These are phyloP conservation scores for Phylloporus sp. DNA, from an alignment of 768 basidiomycete species.

Conservation along the genomic window DNA sequence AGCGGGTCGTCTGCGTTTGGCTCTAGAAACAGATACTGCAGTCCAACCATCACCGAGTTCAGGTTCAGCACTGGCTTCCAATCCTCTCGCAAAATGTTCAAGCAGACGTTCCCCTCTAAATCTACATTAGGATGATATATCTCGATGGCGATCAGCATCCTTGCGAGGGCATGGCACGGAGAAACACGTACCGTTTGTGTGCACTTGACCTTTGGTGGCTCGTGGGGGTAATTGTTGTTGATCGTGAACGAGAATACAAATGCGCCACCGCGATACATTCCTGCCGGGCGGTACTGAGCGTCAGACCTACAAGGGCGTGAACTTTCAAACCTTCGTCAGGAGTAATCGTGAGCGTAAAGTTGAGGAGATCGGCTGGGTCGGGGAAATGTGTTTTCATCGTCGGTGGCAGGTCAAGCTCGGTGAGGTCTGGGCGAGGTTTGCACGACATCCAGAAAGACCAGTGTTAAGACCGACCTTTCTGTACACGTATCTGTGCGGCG, in stretches of 20 bases:
- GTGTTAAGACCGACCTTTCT: conserved; percentile 68
- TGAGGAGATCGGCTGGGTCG: conserved; percentile 90
- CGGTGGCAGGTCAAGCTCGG: conserved; percentile 90
- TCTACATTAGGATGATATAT: conserved; percentile 99
- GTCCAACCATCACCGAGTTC: conserved; percentile 96
- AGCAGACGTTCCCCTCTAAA: conserved; percentile 95
- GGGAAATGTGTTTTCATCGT: conserved; percentile 97
- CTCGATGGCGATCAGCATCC: conserved; percentile 38
- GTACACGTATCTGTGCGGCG: conserved; percentile 97
- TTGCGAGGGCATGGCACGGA: not conserved
- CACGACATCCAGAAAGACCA: not conserved
- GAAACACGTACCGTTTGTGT: conserved; percentile 69
- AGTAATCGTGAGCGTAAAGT: conserved; percentile 91
- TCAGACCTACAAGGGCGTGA: not conserved
- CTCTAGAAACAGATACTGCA: conserved; percentile 98
- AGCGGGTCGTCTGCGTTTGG: conserved; percentile 98
- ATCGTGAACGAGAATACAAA: conserved; percentile 94
- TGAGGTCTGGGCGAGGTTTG: conserved; percentile 60
- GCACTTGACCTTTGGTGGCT: conserved; percentile 98
- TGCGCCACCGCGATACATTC: conserved; percentile 96
- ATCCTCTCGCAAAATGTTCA: conserved; percentile 98
- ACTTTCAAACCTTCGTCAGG: conserved; percentile 83
- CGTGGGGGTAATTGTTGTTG: conserved; percentile 98
- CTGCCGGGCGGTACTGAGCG: conserved; percentile 36
- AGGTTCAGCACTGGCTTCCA: conserved; percentile 99